Conservation (phyloP, 139 green algal species). For the Micromonas pusilla region DNA sequence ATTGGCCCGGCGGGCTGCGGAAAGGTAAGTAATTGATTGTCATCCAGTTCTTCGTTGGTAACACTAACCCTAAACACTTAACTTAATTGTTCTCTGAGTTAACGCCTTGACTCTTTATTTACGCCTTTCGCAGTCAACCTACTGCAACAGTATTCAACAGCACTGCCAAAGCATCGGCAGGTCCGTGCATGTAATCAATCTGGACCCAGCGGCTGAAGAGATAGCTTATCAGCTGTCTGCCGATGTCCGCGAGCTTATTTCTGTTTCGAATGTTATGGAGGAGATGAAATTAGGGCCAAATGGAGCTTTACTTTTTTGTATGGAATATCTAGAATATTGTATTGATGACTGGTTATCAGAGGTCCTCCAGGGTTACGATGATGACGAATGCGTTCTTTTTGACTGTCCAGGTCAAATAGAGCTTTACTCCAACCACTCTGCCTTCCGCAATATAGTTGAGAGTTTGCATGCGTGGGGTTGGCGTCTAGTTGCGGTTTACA, state of each 20-base stretch:
- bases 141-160: conserved; percentile 78
- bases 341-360: conserved; percentile 88
- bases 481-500: conserved; percentile 70
- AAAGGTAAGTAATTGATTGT: no score
- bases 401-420: conserved; percentile 89
- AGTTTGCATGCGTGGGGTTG: conserved; percentile 55
- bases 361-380: conserved; percentile 69
- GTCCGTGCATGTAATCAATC: conserved; percentile 81
- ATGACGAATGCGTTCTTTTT: conserved; percentile 97
- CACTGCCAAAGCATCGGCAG: conserved; percentile 82
- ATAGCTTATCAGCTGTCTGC: conserved; percentile 85
- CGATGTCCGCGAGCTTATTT: conserved; percentile 76
- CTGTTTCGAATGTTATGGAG: conserved; percentile 76
- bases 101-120: no score
- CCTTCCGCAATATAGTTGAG: conserved; percentile 81
- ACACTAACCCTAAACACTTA: no score
- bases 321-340: conserved; percentile 95
- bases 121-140: no score
- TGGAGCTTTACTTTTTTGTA: conserved; percentile 92
- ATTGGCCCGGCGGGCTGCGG: no score
- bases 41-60: no score
- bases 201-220: conserved; percentile 91
- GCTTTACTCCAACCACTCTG: conserved; percentile 87
- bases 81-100: no score
- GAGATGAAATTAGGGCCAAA: conserved; percentile 93